A percentile compares a stretch with the other conserved stretches of the same genome.
Evolutionary conservation across 164 flowering plant species (phyloP).

Genomic region (Magnolia changhungtana): DNA sequence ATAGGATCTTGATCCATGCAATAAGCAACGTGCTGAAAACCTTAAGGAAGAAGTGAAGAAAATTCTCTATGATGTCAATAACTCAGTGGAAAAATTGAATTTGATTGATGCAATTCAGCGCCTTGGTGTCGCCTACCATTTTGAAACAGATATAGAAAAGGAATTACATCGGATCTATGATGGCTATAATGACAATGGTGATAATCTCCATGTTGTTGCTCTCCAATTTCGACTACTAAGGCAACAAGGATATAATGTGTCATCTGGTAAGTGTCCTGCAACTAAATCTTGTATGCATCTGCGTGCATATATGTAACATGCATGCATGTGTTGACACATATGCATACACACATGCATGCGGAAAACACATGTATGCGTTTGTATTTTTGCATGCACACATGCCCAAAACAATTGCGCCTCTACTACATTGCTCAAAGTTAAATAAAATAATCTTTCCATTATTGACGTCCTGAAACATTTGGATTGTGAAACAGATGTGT

Average conservation of each 20-base stretch:
- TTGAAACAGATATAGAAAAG: not conserved
- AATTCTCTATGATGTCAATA: too few species aligned
- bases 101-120: not conserved
- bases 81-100: not conserved
- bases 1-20: too few species aligned
- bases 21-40: too few species aligned
- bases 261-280: not conserved
- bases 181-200: not conserved
- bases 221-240: conserved; percentile 5
- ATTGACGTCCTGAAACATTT: conserved; percentile 14
- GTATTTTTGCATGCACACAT: too few species aligned
- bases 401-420: too few species aligned
- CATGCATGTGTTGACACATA: too few species aligned
- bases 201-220: not conserved
- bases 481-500: too few species aligned
- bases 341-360: too few species aligned
- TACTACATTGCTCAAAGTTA: too few species aligned
- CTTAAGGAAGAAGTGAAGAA: too few species aligned
- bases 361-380: too few species aligned
- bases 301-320: not conserved
- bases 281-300: not conserved
- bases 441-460: too few species aligned
- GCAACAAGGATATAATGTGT: conserved; percentile 4
- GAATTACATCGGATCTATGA: not conserved
- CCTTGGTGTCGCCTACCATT: conserved; percentile 4